These are phyloP conservation scores for Mortierella sp. DNA, from an alignment of 371 early-diverging fungal genomes.

Conservation along the genomic window DNA sequence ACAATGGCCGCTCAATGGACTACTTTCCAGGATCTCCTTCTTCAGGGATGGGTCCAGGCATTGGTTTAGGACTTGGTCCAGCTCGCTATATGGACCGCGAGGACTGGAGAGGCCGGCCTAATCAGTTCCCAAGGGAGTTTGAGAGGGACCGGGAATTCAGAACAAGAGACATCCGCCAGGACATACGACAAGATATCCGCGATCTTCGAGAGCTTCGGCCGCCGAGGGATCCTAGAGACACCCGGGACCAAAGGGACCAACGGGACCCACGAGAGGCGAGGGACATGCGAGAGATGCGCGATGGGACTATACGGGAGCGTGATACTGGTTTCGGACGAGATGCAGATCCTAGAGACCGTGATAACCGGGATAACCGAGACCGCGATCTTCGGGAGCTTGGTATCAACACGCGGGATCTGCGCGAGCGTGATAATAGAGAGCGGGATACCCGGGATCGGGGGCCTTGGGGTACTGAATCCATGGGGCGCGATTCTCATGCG, in stretches of 20 bases:
- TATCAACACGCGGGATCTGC: conserved; percentile 60
- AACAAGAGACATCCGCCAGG: conserved; percentile 38
- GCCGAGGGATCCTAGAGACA: conserved; percentile 32
- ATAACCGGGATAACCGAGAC: conserved; percentile 33
- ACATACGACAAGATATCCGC: conserved; percentile 25
- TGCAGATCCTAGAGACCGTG: conserved; percentile 21
- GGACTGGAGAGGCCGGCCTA: conserved; percentile 40
- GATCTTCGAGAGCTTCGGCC: conserved; percentile 47
- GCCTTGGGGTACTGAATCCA: conserved; percentile 60
- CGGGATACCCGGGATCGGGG: conserved; percentile 65
- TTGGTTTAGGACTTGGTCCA: conserved; percentile 41
- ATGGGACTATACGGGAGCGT: conserved; percentile 24
- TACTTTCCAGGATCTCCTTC: conserved; percentile 28
- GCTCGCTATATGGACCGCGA: conserved; percentile 49
- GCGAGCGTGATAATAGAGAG: conserved; percentile 48
- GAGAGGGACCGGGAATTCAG: conserved; percentile 47
- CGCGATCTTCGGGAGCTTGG: conserved; percentile 62
- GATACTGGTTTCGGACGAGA: conserved; percentile 26
- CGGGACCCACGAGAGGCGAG: not conserved
- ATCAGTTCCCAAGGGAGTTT: conserved; percentile 42
- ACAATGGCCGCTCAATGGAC: conserved; percentile 35
- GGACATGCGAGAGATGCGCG: conserved; percentile 2
- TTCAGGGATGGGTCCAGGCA: conserved; percentile 24
- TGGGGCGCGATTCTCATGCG: conserved; percentile 53
- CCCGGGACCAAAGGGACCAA: not conserved